These are phyloP conservation scores for Cenococcum geophilum DNA, from an alignment of 495 filamentous ascomycete species.

Conservation along the genomic window DNA sequence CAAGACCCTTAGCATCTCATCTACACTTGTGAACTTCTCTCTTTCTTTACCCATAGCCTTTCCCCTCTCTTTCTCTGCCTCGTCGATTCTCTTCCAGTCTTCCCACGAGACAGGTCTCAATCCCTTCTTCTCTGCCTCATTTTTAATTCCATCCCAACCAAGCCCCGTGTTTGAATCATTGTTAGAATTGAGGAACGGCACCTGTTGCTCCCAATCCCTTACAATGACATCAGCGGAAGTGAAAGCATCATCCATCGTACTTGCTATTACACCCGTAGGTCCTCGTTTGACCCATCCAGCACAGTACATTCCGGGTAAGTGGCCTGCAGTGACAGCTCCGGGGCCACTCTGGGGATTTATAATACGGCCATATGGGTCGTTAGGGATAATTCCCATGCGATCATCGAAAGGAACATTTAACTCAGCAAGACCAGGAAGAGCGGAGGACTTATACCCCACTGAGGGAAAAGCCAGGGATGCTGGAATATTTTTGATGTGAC, in stretches of 20 bases:
- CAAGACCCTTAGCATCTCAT: conserved; percentile 72
- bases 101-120: conserved; percentile 64
- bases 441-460: conserved; percentile 81
- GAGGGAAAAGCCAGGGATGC: conserved; percentile 76
- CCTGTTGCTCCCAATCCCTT: conserved; percentile 54
- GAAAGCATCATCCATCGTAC: conserved; percentile 94
- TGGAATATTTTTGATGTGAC: conserved; percentile 41
- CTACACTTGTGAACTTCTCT: conserved; percentile 71
- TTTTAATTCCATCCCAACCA: conserved; percentile 72
- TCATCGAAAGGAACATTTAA: conserved; percentile 74
- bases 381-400: conserved; percentile 67
- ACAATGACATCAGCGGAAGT: conserved; percentile 75
- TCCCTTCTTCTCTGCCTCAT: conserved; percentile 47
- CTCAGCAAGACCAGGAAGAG: conserved; percentile 68
- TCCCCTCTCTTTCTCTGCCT: conserved; percentile 64
- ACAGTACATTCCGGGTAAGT: conserved; percentile 79
- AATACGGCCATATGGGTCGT: conserved; percentile 75
- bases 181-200: conserved; percentile 29
- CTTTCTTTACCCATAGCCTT: conserved; percentile 63
- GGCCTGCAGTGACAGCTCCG: conserved; percentile 33
- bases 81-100: conserved; percentile 83
- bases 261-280: conserved; percentile 91
- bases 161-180: conserved; percentile 38
- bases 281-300: conserved; percentile 96
- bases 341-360: conserved; percentile 38